These are phyloP conservation scores for Quillaja saponaria DNA, from an alignment of 306 rosid genomes.

Conservation along the genomic window DNA sequence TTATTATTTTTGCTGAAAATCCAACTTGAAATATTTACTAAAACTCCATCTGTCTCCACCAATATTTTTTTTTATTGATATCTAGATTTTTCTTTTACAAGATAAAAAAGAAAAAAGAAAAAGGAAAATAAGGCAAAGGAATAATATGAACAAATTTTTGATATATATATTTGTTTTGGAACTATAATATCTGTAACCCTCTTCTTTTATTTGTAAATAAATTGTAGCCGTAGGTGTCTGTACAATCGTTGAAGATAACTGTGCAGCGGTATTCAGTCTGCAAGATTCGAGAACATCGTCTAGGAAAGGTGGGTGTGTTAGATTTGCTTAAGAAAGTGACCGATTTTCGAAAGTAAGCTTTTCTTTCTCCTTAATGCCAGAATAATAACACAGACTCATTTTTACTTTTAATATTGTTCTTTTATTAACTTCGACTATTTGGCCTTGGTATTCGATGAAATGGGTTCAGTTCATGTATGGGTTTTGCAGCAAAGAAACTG, in stretches of 20 bases:
- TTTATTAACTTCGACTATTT: conserved; percentile 20
- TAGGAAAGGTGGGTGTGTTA: conserved; percentile 10
- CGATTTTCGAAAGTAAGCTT: conserved; percentile 24
- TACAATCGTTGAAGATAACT: conserved; percentile 37
- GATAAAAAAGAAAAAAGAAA: no score
- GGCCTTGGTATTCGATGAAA: conserved; percentile 10
- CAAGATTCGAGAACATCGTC: conserved; percentile 37
- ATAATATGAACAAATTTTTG: no score
- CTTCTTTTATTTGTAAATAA: background rate
- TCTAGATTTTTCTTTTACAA: no score
- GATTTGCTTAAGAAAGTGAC: conserved; percentile 22
- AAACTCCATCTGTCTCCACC: no score
- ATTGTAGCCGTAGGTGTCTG: conserved; percentile 10
- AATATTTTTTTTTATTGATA: no score
- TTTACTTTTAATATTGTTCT: conserved; percentile 13
- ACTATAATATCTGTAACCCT: no score
- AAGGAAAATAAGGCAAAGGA: no score
- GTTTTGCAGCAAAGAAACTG: conserved; percentile 30
- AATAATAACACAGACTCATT: conserved; percentile 19
- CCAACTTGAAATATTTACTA: no score
- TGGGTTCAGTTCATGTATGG: conserved; percentile 33
- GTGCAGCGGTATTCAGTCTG: conserved; percentile 27
- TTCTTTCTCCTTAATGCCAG: conserved; percentile 14
- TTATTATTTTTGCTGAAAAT: no score
- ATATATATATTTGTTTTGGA: no score